Percentiles rank a stretch among this genome's conserved stretches.
phyloP scores from a whole-genome alignment of 2,329 filamentous ascomycete genomes.

The Sclerotinia nivalis region DNA sequence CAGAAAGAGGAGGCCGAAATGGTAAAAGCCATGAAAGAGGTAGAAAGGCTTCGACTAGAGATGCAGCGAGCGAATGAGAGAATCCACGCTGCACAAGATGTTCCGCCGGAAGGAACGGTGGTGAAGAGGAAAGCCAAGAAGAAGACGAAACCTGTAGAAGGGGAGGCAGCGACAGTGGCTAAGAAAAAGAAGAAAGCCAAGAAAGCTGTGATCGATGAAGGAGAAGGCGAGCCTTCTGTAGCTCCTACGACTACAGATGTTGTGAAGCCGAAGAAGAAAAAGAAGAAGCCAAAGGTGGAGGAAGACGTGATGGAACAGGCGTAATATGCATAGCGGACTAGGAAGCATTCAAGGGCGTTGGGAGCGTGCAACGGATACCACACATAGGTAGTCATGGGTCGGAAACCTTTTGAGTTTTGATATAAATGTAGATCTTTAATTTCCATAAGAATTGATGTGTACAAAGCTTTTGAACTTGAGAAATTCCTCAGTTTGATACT shows the following conservation, averaged over 20 bases:
- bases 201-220: constrained; percentile 39
- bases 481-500: neutral
- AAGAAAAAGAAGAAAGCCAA: constrained; percentile 55
- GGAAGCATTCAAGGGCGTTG: constrained; percentile 26
- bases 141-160: constrained; percentile 40
- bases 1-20: constrained; percentile 84
- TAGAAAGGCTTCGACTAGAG: constrained; percentile 81
- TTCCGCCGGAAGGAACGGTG: constrained; percentile 58
- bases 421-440: neutral
- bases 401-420: constrained; percentile 4
- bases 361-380: constrained; percentile 20
- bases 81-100: constrained; percentile 69
- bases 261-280: constrained; percentile 51
- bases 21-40: constrained; percentile 82
- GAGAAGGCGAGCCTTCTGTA: constrained; percentile 28
- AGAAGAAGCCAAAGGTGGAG: constrained; percentile 40
- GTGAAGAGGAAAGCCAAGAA: constrained; percentile 62
- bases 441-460: neutral
- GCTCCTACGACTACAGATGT: constrained; percentile 27
- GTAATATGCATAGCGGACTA: constrained; percentile 21
- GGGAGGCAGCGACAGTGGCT: constrained; percentile 28
- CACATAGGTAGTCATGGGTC: constrained; percentile 13
- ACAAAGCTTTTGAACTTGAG: neutral
- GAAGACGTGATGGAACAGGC: constrained; percentile 22
- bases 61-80: constrained; percentile 83